Base-by-base conservation (phyloP, 2,329 filamentous ascomycete genomes). In the Fusarium foetens region DNA sequence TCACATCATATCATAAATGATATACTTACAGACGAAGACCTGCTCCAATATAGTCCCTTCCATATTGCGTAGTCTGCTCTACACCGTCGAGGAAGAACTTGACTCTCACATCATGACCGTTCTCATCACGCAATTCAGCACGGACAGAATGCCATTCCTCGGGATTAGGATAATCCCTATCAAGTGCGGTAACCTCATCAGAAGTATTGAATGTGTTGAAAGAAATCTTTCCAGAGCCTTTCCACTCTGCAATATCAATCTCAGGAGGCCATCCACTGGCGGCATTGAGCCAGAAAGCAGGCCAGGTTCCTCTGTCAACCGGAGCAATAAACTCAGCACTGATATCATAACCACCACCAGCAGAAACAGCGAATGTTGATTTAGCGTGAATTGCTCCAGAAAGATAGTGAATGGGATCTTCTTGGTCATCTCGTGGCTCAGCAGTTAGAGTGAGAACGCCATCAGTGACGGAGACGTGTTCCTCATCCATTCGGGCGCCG, bases 131-230 rank as follows among this genome's bases (percentile, higher is more conserved):
- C 62, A 73, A 21, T 21, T 73, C 70, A 35, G 70, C 70, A 35
- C 70, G 51, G 12, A 73, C 70, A 36, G 66, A 71, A 23, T 73
- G 70, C 70, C 70, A 73, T 38, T 68, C 33, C 23, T 23, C 35
- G 13, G 70, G 70, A 17, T 71, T 48, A 0, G 62, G 70, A 27
- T 73, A 73, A 52, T 71, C 54, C 5, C 68, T 38, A 25, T 73
- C 66, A 4, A 73, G 39, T 2, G 70, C 58, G 2, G 70, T 43
- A 1, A 73, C 70, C 12, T 73, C 70, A 16, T 35, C 17, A 0
- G 70, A 73, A 2, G 70, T 73, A 23, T 73, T 73, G 35, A 73
- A 73, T 3, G 70, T 73, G 42, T 73, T 73, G 35, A 73, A 73
- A 2, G 70, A 73, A 14, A 73, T 73, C 54, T 73, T 73, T 3